Percentiles rank a stretch among this genome's conserved stretches.
Evolutionary conservation across 345 rosid genomes (phyloP).

Genomic region (Brassica juncea): DNA sequence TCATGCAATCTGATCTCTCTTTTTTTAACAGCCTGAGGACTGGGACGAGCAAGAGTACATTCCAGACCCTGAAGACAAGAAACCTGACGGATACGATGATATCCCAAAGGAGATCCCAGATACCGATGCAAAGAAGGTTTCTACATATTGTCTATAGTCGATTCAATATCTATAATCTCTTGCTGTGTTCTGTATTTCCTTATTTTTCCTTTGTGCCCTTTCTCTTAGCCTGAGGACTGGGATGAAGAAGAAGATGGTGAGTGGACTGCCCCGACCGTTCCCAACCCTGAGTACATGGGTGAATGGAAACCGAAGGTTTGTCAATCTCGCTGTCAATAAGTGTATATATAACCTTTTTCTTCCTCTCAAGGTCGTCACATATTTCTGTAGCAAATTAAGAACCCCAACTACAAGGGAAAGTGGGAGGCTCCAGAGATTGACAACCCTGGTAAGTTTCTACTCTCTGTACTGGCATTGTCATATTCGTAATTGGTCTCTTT

Average conservation of each 20-base stretch:
- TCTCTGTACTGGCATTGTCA: background rate
- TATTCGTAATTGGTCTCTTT: background rate
- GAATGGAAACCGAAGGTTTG: slow-evolving; percentile 92
- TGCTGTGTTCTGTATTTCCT: slow-evolving; percentile 3
- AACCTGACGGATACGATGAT: slow-evolving; percentile 98
- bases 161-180: background rate
- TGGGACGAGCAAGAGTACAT: slow-evolving; percentile 95
- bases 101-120: slow-evolving; percentile 88
- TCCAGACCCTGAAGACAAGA: slow-evolving; percentile 92
- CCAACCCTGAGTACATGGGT: slow-evolving; percentile 97
- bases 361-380: background rate
- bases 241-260: slow-evolving; percentile 99
- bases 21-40: slow-evolving; percentile 80
- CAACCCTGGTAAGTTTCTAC: slow-evolving; percentile 76
- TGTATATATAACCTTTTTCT: background rate
- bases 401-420: slow-evolving; percentile 93
- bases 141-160: background rate
- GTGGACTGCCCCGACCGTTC: slow-evolving; percentile 90
- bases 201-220: background rate
- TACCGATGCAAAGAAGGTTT: slow-evolving; percentile 87
- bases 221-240: slow-evolving; percentile 93
- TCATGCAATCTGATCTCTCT: background rate
- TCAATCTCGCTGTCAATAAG: slow-evolving; percentile 2
- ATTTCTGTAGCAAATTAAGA: slow-evolving; percentile 75
- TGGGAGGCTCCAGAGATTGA: slow-evolving; percentile 98